Conservation (phyloP, 805 yeast genomes). For the Kodamaea kakaduensis region DNA sequence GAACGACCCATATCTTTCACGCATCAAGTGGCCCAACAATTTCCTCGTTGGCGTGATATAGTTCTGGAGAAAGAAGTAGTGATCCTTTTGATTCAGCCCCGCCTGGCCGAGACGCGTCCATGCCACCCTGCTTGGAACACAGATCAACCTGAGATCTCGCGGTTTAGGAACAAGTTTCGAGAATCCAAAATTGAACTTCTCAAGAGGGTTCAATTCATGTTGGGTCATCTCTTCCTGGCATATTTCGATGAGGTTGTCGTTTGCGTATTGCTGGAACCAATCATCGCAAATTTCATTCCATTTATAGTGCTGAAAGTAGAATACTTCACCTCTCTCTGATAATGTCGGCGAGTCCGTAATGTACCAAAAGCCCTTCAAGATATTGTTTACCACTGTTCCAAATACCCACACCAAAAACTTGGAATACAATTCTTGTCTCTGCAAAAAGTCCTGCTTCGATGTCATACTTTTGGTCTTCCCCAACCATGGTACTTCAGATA, state of each 20-base stretch:
- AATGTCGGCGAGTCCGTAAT: slow-evolving; percentile 47
- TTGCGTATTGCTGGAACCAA: slow-evolving; percentile 43
- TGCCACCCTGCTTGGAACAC: slow-evolving; percentile 40
- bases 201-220: neutral
- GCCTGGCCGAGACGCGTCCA: neutral
- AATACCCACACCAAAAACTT: slow-evolving; percentile 60
- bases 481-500: slow-evolving; percentile 55
- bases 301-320: slow-evolving; percentile 52
- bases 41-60: slow-evolving; percentile 43
- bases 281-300: slow-evolving; percentile 49
- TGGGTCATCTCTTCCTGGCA: neutral
- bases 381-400: slow-evolving; percentile 36
- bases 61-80: slow-evolving; percentile 29
- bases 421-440: slow-evolving; percentile 33
- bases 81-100: slow-evolving; percentile 26
- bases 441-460: slow-evolving; percentile 41
- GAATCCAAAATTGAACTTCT: slow-evolving; percentile 31
- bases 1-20: slow-evolving; percentile 10
- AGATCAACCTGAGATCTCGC: slow-evolving; percentile 55
- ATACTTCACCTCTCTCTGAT: slow-evolving; percentile 27
- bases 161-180: slow-evolving; percentile 58
- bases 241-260: slow-evolving; percentile 28
- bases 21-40: slow-evolving; percentile 19
- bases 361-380: slow-evolving; percentile 58
- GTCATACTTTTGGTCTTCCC: slow-evolving; percentile 25